phyloP scores from a whole-genome alignment of 1,139 yeast species.

The Yarrowia galli region DNA sequence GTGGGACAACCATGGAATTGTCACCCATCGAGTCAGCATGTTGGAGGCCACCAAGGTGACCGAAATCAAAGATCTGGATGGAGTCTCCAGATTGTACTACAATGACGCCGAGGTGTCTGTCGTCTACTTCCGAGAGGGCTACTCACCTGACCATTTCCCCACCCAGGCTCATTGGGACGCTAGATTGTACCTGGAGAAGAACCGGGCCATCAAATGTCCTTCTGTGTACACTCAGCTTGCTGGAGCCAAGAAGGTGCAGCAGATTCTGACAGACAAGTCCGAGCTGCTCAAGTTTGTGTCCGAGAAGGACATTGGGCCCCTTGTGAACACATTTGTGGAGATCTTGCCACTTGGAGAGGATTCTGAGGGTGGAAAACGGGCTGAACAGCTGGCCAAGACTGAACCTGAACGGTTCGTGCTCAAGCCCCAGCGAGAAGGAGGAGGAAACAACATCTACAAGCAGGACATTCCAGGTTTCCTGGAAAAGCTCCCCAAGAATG shows the following conservation, averaged over 20 bases:
- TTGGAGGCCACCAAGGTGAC: conserved; percentile 62
- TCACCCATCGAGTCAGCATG: conserved; percentile 70
- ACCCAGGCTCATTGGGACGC: conserved; percentile 74
- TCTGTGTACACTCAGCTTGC: conserved; percentile 85
- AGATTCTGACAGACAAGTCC: conserved; percentile 68
- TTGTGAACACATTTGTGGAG: conserved; percentile 75
- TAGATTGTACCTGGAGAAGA: conserved; percentile 71
- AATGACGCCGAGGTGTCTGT: conserved; percentile 75
- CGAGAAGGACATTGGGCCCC: conserved; percentile 47
- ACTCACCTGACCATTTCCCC: conserved; percentile 78
- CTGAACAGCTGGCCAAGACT: conserved; percentile 71
- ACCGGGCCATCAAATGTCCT: conserved; percentile 89
- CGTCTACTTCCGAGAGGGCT: conserved; percentile 89
- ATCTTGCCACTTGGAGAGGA: conserved; percentile 82
- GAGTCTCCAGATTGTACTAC: conserved; percentile 56
- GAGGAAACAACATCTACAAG: conserved; percentile 90
- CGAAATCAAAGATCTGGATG: conserved; percentile 43
- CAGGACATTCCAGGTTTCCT: conserved; percentile 80
- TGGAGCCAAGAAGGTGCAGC: conserved; percentile 94
- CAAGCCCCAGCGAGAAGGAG: conserved; percentile 97
- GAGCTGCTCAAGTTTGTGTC: conserved; percentile 60
- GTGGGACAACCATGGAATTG: conserved; percentile 62
- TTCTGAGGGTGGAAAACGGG: conserved; percentile 66
- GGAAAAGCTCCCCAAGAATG: conserved; percentile 63
- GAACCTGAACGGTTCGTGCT: conserved; percentile 76